A percentile compares a stretch with the other conserved stretches of the same genome.
Conservation (phyloP, 306 rosid species). For the Prunus kanzakura region DNA sequence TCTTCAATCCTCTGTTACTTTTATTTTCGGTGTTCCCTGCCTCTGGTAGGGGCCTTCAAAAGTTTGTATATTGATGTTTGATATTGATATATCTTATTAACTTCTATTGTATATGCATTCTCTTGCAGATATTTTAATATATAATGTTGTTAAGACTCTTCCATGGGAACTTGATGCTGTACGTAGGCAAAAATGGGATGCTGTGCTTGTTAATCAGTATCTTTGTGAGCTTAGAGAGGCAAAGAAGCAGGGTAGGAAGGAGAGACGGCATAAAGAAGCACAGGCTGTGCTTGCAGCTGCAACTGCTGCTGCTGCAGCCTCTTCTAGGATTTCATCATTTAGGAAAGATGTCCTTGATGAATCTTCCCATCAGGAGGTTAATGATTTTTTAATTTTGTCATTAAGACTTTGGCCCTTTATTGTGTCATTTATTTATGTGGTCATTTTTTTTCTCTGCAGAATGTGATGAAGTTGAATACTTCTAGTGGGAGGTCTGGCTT, state of each 20-base stretch:
- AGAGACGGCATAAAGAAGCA: slow-evolving; percentile 91
- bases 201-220: slow-evolving; percentile 77
- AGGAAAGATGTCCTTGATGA: slow-evolving; percentile 83
- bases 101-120: slow-evolving; percentile 10
- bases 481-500: slow-evolving; percentile 50
- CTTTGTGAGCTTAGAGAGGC: slow-evolving; percentile 83
- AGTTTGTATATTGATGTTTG: not conserved
- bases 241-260: slow-evolving; percentile 94
- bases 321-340: slow-evolving; percentile 80
- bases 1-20: slow-evolving; percentile 16
- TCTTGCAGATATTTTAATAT: slow-evolving; percentile 64
- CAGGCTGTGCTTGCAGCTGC: slow-evolving; percentile 99
- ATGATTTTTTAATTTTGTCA: slow-evolving; percentile 10
- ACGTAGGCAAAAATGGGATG: slow-evolving; percentile 76
- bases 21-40: not conserved
- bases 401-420: not conserved
- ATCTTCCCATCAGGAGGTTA: slow-evolving; percentile 69
- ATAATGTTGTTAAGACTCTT: slow-evolving; percentile 57
- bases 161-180: slow-evolving; percentile 69
- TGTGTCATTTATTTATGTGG: not conserved
- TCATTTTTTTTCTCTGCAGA: slow-evolving; percentile 39
- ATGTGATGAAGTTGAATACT: slow-evolving; percentile 42
- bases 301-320: slow-evolving; percentile 96
- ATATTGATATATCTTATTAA: slow-evolving; percentile 11
- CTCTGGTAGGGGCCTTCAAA: not conserved